Evolutionary conservation across 2,329 filamentous ascomycete species (phyloP).

Genomic region (Chaetomium sp.): DNA sequence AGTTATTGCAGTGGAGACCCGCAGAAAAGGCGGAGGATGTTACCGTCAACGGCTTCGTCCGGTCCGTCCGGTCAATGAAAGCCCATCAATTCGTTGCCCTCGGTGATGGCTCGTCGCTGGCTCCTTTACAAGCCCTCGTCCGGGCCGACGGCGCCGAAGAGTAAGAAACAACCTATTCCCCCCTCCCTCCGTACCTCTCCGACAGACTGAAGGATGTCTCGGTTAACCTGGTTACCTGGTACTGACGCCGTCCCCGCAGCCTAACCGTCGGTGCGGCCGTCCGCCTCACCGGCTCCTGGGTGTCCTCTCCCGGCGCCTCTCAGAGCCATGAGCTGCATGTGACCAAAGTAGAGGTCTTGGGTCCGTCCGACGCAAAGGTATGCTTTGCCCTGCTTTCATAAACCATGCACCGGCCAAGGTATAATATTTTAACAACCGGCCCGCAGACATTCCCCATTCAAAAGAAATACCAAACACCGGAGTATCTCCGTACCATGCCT

Average conservation of each 20-base stretch:
- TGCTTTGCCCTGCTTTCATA: conserved; percentile 31
- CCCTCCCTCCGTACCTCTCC: conserved; percentile 23
- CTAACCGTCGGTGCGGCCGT: conserved; percentile 82
- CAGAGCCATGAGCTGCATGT: conserved; percentile 84
- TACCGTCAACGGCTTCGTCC: conserved; percentile 75
- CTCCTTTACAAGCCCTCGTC: conserved; percentile 79
- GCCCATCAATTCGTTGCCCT: conserved; percentile 79
- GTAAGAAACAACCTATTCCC: conserved; percentile 52
- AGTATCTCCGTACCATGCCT: conserved; percentile 84
- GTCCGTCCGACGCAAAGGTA: conserved; percentile 77
- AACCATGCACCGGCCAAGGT: background rate
- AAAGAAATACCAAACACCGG: conserved; percentile 90
- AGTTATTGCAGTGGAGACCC: conserved; percentile 57
- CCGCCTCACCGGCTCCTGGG: conserved; percentile 76
- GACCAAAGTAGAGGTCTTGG: conserved; percentile 67
- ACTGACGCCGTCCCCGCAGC: conserved; percentile 51
- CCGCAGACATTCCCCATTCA: conserved; percentile 84
- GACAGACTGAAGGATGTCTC: conserved; percentile 32
- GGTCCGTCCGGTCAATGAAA: conserved; percentile 86
- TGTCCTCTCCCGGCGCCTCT: conserved; percentile 64
- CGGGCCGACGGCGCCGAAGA: conserved; percentile 69
- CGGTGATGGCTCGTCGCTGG: conserved; percentile 81
- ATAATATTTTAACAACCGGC: conserved; percentile 9
- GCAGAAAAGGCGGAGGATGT: conserved; percentile 50
- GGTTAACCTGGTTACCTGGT: conserved; percentile 26